Evolutionary conservation across 2,329 filamentous ascomycete species (phyloP).

Genomic region (Penicillium sp.): DNA sequence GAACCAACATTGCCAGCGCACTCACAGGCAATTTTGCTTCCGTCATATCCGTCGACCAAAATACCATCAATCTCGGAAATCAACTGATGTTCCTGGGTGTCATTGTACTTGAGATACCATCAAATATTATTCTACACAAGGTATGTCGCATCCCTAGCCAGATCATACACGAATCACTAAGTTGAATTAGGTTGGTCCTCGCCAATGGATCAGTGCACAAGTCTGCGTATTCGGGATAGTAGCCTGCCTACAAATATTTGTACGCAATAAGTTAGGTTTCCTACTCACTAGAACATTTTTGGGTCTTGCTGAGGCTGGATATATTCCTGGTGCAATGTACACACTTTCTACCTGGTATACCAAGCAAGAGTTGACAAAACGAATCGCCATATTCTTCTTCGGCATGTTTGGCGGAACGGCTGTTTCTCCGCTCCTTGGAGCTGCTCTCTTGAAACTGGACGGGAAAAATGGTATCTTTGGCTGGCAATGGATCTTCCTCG

Average conservation of each 20-base stretch:
- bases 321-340: constrained; percentile 54
- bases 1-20: constrained; percentile 55
- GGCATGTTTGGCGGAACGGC: constrained; percentile 56
- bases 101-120: constrained; percentile 54
- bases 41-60: constrained; percentile 46
- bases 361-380: constrained; percentile 47
- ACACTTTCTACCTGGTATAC: constrained; percentile 56
- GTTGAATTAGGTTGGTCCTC: constrained; percentile 41
- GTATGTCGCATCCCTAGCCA: constrained; percentile 1
- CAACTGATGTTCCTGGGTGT: constrained; percentile 56
- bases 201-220: constrained; percentile 52
- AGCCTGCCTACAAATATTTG: constrained; percentile 48
- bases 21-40: constrained; percentile 51
- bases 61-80: constrained; percentile 54
- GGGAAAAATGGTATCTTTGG: constrained; percentile 44
- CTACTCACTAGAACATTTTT: constrained; percentile 48
- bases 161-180: constrained; percentile 18
- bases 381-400: constrained; percentile 55
- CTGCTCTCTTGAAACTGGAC: constrained; percentile 50
- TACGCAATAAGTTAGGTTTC: constrained; percentile 48
- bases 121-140: constrained; percentile 44
- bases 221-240: constrained; percentile 52
- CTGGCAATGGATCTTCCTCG: constrained; percentile 55
- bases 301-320: constrained; percentile 53
- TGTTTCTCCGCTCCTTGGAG: constrained; percentile 51